phyloP scores from a whole-genome alignment of 2,329 filamentous ascomycete genomes.

The Ophiostoma perfectum region DNA sequence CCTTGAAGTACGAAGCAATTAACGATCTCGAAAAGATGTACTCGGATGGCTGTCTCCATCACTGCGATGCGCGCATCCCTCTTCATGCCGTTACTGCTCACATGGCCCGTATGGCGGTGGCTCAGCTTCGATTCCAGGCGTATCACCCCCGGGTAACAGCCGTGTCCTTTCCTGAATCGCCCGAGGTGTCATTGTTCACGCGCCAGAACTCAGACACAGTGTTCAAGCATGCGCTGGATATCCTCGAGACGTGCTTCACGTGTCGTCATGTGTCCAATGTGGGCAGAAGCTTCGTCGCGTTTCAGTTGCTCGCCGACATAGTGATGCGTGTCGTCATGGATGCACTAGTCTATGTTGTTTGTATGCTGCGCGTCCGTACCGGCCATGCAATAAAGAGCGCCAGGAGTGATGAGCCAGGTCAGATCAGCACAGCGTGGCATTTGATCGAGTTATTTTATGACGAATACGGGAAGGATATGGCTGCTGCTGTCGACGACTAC shows the following conservation, averaged over 20 bases:
- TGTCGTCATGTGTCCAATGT: conserved; percentile 23
- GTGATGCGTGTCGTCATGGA: conserved; percentile 31
- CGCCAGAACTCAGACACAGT: not conserved
- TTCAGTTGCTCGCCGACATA: conserved; percentile 31
- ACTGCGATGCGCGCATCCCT: conserved; percentile 31
- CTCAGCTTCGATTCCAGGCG: conserved; percentile 32
- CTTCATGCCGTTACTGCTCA: conserved; percentile 29
- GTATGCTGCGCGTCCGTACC: conserved; percentile 30
- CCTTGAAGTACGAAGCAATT: conserved; percentile 27
- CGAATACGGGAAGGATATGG: not conserved
- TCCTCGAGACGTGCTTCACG: conserved; percentile 28
- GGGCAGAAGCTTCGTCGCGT: conserved; percentile 30
- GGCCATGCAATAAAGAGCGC: conserved; percentile 12
- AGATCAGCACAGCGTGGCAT: not conserved
- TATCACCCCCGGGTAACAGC: conserved; percentile 27
- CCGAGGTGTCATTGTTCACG: not conserved
- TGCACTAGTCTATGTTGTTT: conserved; percentile 33
- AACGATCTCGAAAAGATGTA: conserved; percentile 31
- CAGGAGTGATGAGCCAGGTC: not conserved
- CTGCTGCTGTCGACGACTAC: not conserved
- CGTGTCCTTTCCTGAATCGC: not conserved
- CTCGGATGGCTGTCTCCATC: conserved; percentile 26
- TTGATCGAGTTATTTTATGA: not conserved
- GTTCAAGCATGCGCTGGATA: conserved; percentile 23
- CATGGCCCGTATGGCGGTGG: conserved; percentile 29